A percentile compares a stretch with the other conserved stretches of the same genome.
phyloP scores from a whole-genome alignment of 1,139 yeast species.

The Debaryomyces singareniensis region DNA sequence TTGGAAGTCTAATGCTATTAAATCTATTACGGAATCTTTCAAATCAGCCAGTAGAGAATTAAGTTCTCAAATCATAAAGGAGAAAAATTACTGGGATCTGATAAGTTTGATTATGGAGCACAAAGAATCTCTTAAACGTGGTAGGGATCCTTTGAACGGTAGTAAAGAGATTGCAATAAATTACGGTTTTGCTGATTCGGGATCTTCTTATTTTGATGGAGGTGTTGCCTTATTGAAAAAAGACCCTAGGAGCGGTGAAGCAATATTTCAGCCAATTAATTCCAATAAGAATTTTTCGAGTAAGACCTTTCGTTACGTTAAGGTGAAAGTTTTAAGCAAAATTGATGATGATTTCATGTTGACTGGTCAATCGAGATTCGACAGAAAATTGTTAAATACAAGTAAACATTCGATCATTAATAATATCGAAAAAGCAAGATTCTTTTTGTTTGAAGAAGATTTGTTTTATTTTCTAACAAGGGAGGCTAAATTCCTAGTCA shows the following conservation, averaged over 20 bases:
- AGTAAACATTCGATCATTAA: slow-evolving; percentile 36
- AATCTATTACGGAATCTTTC: slow-evolving; percentile 48
- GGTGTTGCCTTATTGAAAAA: slow-evolving; percentile 66
- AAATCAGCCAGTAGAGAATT: slow-evolving; percentile 47
- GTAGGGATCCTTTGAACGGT: slow-evolving; percentile 47
- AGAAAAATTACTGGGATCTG: slow-evolving; percentile 69
- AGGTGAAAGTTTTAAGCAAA: slow-evolving; percentile 49
- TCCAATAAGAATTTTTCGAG: slow-evolving; percentile 16
- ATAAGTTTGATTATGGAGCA: slow-evolving; percentile 44
- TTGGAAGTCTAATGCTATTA: slow-evolving; percentile 75
- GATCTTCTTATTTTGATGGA: slow-evolving; percentile 65
- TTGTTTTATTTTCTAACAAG: slow-evolving; percentile 62
- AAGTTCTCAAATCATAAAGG: slow-evolving; percentile 50
- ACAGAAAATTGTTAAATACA: slow-evolving; percentile 13
- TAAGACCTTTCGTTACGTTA: slow-evolving; percentile 35
- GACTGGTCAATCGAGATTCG: slow-evolving; percentile 41
- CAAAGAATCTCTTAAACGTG: slow-evolving; percentile 68
- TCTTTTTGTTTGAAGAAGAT: slow-evolving; percentile 81
- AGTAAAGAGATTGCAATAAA: slow-evolving; percentile 62
- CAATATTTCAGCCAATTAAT: slow-evolving; percentile 27
- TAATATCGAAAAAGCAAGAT: slow-evolving; percentile 57
- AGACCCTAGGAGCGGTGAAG: slow-evolving; percentile 26
- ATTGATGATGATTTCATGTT: slow-evolving; percentile 46
- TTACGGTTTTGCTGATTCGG: slow-evolving; percentile 89
- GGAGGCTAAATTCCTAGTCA: slow-evolving; percentile 69